These are phyloP conservation scores for Coniella vitis DNA, from an alignment of 2,329 filamentous ascomycete species.

Conservation along the genomic window DNA sequence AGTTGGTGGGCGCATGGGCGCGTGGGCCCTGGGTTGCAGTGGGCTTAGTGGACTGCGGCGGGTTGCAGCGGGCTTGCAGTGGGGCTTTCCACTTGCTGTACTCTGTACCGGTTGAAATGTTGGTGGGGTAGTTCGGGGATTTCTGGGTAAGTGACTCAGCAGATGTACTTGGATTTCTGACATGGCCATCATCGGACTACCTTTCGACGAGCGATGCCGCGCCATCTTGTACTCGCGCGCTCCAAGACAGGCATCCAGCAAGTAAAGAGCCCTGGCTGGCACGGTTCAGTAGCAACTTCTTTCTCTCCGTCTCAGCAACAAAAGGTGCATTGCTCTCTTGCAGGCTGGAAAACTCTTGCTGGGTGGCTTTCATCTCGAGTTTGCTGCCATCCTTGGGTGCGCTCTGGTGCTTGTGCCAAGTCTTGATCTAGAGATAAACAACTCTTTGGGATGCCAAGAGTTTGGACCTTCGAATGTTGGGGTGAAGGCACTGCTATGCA, in stretches of 20 bases:
- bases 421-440: not conserved
- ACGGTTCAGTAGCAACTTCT: not conserved
- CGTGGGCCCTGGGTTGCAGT: no score
- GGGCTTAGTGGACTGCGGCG: no score
- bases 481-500: no score
- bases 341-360: not conserved
- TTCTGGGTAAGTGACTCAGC: no score
- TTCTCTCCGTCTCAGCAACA: not conserved
- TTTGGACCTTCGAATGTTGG: not conserved
- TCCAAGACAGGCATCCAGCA: not conserved
- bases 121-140: not conserved
- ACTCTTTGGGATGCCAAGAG: slow-evolving; percentile 10
- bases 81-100: no score
- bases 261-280: not conserved
- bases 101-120: no score
- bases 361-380: slow-evolving; percentile 7
- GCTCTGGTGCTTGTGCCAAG: not conserved
- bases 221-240: slow-evolving; percentile 1
- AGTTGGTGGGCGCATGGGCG: no score
- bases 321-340: not conserved
- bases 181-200: no score
- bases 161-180: no score
- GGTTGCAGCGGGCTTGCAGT: no score
- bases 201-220: slow-evolving; percentile 3
- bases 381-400: slow-evolving; percentile 4